phyloP scores from a whole-genome alignment of 23 red algal species.

The Rhodosorus marinus region DNA sequence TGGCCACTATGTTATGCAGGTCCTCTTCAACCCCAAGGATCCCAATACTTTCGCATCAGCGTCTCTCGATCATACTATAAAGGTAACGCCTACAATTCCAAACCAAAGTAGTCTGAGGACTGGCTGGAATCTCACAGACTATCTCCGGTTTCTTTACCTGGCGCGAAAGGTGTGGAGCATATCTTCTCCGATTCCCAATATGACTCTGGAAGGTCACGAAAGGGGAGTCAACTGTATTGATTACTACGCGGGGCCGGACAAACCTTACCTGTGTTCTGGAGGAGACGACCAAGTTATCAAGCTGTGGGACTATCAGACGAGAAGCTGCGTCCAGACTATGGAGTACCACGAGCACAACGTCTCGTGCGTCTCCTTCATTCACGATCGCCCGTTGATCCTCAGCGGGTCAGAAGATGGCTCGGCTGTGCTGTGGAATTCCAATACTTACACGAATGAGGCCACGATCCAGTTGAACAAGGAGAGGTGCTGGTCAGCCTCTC shows the following conservation, averaged over 20 bases:
- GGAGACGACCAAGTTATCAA: slow-evolving; percentile 65
- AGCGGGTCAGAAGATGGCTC: slow-evolving; percentile 73
- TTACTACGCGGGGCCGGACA: slow-evolving; percentile 83
- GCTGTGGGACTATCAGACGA: slow-evolving; percentile 97
- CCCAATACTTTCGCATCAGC: slow-evolving; percentile 94
- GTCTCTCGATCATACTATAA: slow-evolving; percentile 86
- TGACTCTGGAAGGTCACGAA: slow-evolving; percentile 87
- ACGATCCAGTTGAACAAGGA: slow-evolving; percentile 72
- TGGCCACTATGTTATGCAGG: slow-evolving; percentile 97
- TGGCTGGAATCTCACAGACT: too few relatives aligned
- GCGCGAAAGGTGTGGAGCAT: slow-evolving; percentile 96
- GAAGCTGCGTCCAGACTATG: slow-evolving; percentile 59
- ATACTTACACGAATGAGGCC: slow-evolving; percentile 78
- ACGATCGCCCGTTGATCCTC: slow-evolving; percentile 68
- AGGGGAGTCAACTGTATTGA: slow-evolving; percentile 98
- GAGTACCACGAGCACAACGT: slow-evolving; percentile 78
- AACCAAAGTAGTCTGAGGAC: too few relatives aligned
- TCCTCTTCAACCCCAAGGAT: slow-evolving; percentile 97
- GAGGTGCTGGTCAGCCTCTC: slow-evolving; percentile 76
- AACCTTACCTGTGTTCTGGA: slow-evolving; percentile 74
- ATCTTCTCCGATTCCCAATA: slow-evolving; percentile 71
- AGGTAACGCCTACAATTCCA: too few relatives aligned
- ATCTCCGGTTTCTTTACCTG: too few relatives aligned
- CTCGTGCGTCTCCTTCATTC: slow-evolving; percentile 68
- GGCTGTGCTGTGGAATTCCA: slow-evolving; percentile 68